These are phyloP conservation scores for Saccharomycopsis babjevae DNA, from an alignment of 805 yeast species.

Conservation along the genomic window DNA sequence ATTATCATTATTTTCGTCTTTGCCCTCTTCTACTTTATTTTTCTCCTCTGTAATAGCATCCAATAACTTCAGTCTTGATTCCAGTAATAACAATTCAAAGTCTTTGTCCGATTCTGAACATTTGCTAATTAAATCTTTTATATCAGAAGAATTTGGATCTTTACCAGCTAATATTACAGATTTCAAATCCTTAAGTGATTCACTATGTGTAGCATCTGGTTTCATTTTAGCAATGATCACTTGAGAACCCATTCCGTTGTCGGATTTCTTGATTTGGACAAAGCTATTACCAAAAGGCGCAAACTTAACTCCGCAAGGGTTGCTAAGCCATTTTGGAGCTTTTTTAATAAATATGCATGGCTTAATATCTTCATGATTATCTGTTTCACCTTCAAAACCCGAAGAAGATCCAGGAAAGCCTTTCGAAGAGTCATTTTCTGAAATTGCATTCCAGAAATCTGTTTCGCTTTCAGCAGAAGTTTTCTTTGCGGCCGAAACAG, in stretches of 20 bases:
- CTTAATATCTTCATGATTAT: constrained; percentile 28
- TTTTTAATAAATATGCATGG: constrained; percentile 64
- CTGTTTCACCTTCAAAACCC: constrained; percentile 25
- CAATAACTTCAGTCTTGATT: neutral
- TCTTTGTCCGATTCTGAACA: constrained; percentile 34
- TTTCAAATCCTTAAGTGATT: neutral
- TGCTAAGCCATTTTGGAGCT: constrained; percentile 83
- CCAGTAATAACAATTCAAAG: constrained; percentile 31
- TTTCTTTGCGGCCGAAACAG: constrained; percentile 8
- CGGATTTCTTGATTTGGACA: constrained; percentile 35
- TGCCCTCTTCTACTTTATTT: constrained; percentile 24
- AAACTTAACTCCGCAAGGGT: constrained; percentile 66
- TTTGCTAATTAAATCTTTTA: constrained; percentile 19
- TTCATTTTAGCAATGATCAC: neutral
- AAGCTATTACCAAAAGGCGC: constrained; percentile 86
- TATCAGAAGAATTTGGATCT: neutral
- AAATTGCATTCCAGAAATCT: constrained; percentile 79
- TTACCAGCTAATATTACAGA: neutral
- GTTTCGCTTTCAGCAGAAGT: constrained; percentile 34
- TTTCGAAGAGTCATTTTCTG: constrained; percentile 31
- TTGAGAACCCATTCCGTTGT: neutral
- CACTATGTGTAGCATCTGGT: neutral
- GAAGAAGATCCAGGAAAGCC: constrained; percentile 12
- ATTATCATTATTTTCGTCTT: constrained; percentile 26
- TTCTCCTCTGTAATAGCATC: constrained; percentile 17